Conservation (phyloP, 257 asterid genomes). For the Asclepias syriaca region DNA sequence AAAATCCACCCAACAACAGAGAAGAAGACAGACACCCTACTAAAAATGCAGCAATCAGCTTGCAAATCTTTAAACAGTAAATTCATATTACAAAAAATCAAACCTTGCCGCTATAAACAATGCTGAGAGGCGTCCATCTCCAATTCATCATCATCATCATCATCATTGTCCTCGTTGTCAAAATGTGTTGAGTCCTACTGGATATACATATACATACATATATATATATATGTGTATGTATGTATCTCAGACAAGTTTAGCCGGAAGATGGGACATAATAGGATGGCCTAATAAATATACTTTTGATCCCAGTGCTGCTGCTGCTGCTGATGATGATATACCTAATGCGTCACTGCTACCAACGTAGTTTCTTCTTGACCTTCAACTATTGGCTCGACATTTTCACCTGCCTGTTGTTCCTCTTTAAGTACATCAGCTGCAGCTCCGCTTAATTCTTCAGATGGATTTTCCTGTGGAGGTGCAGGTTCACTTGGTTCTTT, state of each 20-base stretch:
- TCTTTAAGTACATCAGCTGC: constrained; percentile 16
- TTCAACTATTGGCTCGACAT: constrained; percentile 15
- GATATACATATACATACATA: neutral
- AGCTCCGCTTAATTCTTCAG: constrained; percentile 21
- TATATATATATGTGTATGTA: neutral
- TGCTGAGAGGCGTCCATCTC: constrained; percentile 8
- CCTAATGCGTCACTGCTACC: constrained; percentile 21
- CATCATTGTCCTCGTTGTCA: constrained; percentile 6
- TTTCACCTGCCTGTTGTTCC: constrained; percentile 5
- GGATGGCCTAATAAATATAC: constrained; percentile 24
- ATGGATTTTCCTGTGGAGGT: constrained; percentile 18
- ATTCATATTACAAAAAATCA: constrained; percentile 17
- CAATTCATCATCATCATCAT: constrained; percentile 14
- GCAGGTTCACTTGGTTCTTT: constrained; percentile 34
- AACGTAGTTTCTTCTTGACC: constrained; percentile 11
- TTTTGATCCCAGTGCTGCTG: constrained; percentile 16
- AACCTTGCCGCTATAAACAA: constrained; percentile 28
- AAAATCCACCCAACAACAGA: constrained; percentile 8
- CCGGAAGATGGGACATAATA: constrained; percentile 20
- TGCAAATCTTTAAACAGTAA: constrained; percentile 20
- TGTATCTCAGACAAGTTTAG: constrained; percentile 16
- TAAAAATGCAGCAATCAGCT: constrained; percentile 15
- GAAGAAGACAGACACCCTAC: constrained; percentile 3
- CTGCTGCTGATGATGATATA: neutral
- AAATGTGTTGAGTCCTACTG: constrained; percentile 17